Evolutionary conservation across 345 rosid species (phyloP).

Genomic region (Rhizophora mangle): DNA sequence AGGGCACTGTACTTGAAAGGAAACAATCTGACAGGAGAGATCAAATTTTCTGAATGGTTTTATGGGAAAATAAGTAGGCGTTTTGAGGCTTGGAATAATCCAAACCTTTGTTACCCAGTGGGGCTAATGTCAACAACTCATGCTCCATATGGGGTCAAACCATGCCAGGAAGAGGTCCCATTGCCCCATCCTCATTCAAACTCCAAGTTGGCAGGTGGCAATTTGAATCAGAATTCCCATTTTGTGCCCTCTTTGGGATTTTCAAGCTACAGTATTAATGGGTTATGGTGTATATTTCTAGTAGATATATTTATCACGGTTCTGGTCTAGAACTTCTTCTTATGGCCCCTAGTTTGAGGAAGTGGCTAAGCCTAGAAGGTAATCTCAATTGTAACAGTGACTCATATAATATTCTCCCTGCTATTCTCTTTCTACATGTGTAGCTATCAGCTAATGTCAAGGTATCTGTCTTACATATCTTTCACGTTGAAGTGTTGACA

Average conservation of each 20-base stretch:
- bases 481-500: too few species aligned
- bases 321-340: slow-evolving; percentile 16
- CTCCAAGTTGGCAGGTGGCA: slow-evolving; percentile 29
- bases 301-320: slow-evolving; percentile 13
- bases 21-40: slow-evolving; percentile 79
- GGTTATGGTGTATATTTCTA: slow-evolving; percentile 18
- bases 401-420: too few species aligned
- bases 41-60: slow-evolving; percentile 51
- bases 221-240: slow-evolving; percentile 27
- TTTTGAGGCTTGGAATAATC: slow-evolving; percentile 86
- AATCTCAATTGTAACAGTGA: too few species aligned
- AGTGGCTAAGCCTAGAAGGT: neutral
- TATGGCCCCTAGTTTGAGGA: slow-evolving; percentile 2
- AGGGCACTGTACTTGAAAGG: slow-evolving; percentile 65
- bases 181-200: slow-evolving; percentile 31
- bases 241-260: slow-evolving; percentile 38
- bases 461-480: too few species aligned
- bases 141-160: slow-evolving; percentile 64
- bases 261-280: slow-evolving; percentile 29
- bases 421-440: too few species aligned
- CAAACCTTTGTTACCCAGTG: slow-evolving; percentile 56
- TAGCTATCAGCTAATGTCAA: too few species aligned
- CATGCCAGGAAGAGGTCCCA: slow-evolving; percentile 46
- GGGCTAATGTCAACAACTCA: slow-evolving; percentile 35
- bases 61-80: slow-evolving; percentile 70